These are phyloP conservation scores for Populus hybrid DNA, from an alignment of 441 rosid species.

Conservation along the genomic window DNA sequence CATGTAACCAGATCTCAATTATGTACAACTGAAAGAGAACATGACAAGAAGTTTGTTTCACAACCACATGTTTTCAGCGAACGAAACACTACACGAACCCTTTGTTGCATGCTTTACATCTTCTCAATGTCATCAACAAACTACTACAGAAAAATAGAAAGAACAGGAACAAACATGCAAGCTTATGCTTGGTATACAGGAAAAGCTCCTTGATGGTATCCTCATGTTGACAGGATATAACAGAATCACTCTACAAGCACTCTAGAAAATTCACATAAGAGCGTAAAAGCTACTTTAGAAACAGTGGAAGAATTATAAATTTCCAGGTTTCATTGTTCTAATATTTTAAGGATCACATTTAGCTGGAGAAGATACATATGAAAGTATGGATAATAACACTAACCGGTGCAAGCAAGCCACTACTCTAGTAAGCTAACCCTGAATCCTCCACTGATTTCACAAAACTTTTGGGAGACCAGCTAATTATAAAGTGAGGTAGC, in stretches of 20 bases:
- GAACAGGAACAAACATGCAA: not conserved
- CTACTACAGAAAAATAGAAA: not conserved
- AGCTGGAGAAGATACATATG: not conserved
- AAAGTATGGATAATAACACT: not conserved
- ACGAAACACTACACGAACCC: not conserved
- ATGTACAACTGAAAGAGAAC: not conserved
- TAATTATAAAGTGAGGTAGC: not conserved
- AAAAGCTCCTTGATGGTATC: not conserved
- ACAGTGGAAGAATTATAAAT: not conserved
- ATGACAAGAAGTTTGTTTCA: not conserved
- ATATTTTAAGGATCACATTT: not conserved
- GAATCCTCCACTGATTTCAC: not conserved
- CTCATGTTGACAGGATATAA: not conserved
- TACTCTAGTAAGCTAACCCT: not conserved
- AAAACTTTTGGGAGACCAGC: not conserved
- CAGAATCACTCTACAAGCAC: slow-evolving; percentile 1
- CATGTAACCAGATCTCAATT: not conserved
- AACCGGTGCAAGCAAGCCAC: not conserved
- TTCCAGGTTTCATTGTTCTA: not conserved
- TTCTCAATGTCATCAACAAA: not conserved
- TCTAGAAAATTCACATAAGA: not conserved
- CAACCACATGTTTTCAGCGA: not conserved
- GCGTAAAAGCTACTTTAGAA: not conserved
- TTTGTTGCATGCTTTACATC: not conserved
- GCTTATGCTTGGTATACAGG: not conserved